A percentile compares a stretch with the other conserved stretches of the same genome.
Evolutionary conservation across 1,284 basidiomycete species (phyloP).

Genomic region (Ceratobasidium sp.): DNA sequence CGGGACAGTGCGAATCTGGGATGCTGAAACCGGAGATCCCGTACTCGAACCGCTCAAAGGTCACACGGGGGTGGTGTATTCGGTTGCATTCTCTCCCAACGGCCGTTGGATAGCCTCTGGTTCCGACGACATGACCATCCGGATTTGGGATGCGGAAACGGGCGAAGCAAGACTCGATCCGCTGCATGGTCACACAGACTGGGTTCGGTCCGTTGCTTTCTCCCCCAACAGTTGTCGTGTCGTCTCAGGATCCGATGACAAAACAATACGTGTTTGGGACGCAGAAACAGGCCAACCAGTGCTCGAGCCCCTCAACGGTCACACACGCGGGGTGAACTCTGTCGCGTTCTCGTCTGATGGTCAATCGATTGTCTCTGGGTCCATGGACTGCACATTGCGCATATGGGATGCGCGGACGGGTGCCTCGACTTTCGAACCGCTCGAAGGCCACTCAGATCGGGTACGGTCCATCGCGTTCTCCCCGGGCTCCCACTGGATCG

Average conservation of each 20-base stretch:
- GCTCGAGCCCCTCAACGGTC: neutral
- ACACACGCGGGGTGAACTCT: neutral
- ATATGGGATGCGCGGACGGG: slow-evolving; percentile 27
- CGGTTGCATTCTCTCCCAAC: slow-evolving; percentile 38
- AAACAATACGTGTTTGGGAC: slow-evolving; percentile 10
- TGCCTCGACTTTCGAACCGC: neutral
- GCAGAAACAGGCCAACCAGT: neutral
- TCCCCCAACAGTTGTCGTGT: slow-evolving; percentile 17
- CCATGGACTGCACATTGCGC: slow-evolving; percentile 15
- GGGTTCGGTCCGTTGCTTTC: slow-evolving; percentile 8
- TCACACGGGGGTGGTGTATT: slow-evolving; percentile 3
- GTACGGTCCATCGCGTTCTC: slow-evolving; percentile 41
- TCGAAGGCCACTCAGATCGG: neutral
- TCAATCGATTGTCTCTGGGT: no score
- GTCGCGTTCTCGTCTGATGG: slow-evolving; percentile 37
- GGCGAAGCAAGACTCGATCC: neutral
- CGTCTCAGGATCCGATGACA: slow-evolving; percentile 11
- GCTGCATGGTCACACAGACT: slow-evolving; percentile 9
- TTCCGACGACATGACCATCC: slow-evolving; percentile 20
- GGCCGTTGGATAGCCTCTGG: slow-evolving; percentile 9
- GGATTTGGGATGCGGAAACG: slow-evolving; percentile 34
- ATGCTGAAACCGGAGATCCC: neutral
- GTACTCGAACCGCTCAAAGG: slow-evolving; percentile 4
- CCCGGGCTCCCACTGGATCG: slow-evolving; percentile 14
- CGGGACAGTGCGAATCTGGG: neutral